Percentiles rank a stretch among this genome's conserved stretches.
Conservation (phyloP, 192 early-diverging fungal species). For the Umbelopsis isabellina region DNA sequence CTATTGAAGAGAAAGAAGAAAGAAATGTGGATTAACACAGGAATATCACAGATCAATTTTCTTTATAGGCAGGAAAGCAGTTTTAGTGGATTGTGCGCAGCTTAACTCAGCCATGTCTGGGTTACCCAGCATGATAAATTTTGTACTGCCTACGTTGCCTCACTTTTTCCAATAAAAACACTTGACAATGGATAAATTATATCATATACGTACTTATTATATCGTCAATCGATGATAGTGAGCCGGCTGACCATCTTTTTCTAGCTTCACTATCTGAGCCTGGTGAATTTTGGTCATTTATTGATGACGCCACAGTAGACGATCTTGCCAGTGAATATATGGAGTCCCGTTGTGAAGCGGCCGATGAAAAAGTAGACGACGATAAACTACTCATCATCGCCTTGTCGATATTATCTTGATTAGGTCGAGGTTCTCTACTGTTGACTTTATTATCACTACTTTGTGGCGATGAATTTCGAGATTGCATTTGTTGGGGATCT, state of each 20-base stretch:
- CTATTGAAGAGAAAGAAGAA: neutral
- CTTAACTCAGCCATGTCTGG: neutral
- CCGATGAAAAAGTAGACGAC: neutral
- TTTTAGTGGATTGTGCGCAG: neutral
- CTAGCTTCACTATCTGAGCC: neutral
- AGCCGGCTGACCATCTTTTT: constrained; percentile 6
- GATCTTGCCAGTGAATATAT: constrained; percentile 8
- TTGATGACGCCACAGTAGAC: constrained; percentile 19
- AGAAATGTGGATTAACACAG: neutral
- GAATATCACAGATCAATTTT: neutral
- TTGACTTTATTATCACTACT: neutral
- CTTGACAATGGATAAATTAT: too few species aligned
- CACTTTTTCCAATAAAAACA: neutral
- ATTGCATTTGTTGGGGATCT: neutral
- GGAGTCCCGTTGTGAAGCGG: constrained; percentile 6
- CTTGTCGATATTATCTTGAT: neutral
- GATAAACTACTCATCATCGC: constrained; percentile 2
- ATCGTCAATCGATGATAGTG: constrained; percentile 9
- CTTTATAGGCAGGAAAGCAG: neutral
- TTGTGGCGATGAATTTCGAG: constrained; percentile 12
- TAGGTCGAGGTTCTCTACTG: neutral
- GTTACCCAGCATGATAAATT: neutral
- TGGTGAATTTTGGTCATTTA: neutral
- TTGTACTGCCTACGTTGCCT: neutral
- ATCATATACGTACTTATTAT: constrained; percentile 2